Conservation (phyloP, 768 basidiomycete genomes). For the Phylloporus arenicola region DNA sequence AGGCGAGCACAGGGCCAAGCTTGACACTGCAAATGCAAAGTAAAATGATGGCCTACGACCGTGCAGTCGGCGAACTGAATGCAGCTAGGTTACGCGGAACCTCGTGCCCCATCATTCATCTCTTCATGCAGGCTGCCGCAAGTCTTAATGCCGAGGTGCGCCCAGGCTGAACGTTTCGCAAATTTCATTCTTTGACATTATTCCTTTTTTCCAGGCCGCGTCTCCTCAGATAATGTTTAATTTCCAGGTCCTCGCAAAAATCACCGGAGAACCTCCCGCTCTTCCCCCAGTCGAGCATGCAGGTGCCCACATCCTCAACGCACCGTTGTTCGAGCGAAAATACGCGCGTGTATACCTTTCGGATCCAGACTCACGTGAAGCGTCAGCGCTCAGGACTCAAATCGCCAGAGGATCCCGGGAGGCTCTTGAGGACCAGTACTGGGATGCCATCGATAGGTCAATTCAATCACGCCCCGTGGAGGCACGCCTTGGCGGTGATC, state of each 20-base stretch:
- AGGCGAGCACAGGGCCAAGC: conserved; percentile 48
- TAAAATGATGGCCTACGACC: conserved; percentile 96
- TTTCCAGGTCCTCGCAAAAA: conserved; percentile 70
- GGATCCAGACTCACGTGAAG: conserved; percentile 60
- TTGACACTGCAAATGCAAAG: conserved; percentile 77
- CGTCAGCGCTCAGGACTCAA: conserved; percentile 58
- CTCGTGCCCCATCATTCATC: conserved; percentile 72
- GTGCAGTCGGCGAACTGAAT: conserved; percentile 74
- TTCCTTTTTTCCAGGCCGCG: conserved; percentile 39
- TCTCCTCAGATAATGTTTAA: conserved; percentile 61
- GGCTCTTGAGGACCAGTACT: conserved; percentile 87
- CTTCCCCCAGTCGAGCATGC: conserved; percentile 75
- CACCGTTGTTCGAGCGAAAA: conserved; percentile 75
- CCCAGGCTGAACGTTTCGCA: not conserved
- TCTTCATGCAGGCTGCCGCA: conserved; percentile 62
- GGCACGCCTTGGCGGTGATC: conserved; percentile 86
- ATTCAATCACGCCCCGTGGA: conserved; percentile 78
- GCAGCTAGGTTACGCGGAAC: conserved; percentile 61
- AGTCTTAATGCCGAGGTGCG: conserved; percentile 53
- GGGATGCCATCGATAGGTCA: conserved; percentile 76
- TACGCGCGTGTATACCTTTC: conserved; percentile 73
- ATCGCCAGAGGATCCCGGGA: conserved; percentile 74
- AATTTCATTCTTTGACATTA: conserved; percentile 3
- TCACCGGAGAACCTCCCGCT: conserved; percentile 69
- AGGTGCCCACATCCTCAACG: conserved; percentile 75